A percentile compares a stretch with the other conserved stretches of the same genome.
Evolutionary conservation across 805 yeast genomes (phyloP).

Genomic region (Hanseniaspora thailandica): DNA sequence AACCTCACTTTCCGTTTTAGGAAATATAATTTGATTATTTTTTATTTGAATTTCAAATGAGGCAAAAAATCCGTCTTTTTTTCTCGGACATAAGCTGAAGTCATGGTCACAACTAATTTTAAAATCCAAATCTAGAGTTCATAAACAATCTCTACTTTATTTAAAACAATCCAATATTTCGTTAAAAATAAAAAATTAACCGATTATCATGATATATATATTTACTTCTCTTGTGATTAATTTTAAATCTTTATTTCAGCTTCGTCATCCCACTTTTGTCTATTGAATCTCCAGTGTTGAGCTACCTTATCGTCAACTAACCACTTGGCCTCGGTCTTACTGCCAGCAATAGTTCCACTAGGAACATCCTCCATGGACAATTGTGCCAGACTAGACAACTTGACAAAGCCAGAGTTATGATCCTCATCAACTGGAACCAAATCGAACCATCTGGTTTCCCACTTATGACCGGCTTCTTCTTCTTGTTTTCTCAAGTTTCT

Average conservation of each 20-base stretch:
- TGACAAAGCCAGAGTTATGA: constrained; percentile 27
- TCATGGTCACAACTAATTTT: too few relatives aligned
- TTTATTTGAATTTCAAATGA: too few relatives aligned
- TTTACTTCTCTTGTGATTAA: neutral
- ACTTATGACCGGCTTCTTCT: constrained; percentile 44
- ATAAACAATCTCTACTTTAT: too few relatives aligned
- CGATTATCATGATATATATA: neutral
- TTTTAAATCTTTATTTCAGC: constrained; percentile 35
- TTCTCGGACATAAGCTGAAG: too few relatives aligned
- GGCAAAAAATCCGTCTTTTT: too few relatives aligned
- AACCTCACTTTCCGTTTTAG: neutral
- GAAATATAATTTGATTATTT: neutral
- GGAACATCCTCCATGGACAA: constrained; percentile 55
- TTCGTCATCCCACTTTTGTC: constrained; percentile 46
- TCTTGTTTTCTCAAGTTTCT: constrained; percentile 72
- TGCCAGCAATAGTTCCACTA: constrained; percentile 48
- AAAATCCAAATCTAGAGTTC: too few relatives aligned
- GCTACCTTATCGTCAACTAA: constrained; percentile 31
- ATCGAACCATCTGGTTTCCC: constrained; percentile 81
- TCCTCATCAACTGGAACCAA: constrained; percentile 32
- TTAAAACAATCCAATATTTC: neutral
- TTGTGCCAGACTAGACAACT: constrained; percentile 38
- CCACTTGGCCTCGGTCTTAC: constrained; percentile 38
- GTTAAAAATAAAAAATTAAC: neutral
- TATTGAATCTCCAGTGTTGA: constrained; percentile 59